Evolutionary conservation across 345 rosid genomes (phyloP), one percentile per base, ranked within the genome.

Genomic region (Salix viminalis): DNA sequence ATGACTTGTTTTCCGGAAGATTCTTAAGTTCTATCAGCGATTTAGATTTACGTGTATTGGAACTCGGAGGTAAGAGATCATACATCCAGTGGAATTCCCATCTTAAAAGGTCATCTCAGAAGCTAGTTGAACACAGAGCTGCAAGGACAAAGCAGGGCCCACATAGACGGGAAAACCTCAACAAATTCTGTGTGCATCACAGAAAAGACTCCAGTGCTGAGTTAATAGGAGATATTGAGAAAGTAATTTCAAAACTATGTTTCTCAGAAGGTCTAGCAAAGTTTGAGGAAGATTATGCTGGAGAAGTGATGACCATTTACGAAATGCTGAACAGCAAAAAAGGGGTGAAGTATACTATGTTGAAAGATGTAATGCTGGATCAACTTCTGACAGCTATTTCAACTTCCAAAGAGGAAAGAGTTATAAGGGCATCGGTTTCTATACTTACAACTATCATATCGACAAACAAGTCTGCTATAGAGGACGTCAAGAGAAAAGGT

Each of bases 401-500:
- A 21, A 83, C 85, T 58, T 92, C 99, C 39, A 79, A 88, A 81
- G 92, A 92, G 85, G 92, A 88, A 76, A 88, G 78, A 23, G 90
- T 87, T 4, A 74, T 91, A 76, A 89, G 88, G 69, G 92, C 92
- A 70, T 93, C 96, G 0, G 89, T 93, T 65, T 87, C 91, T 7
- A 88, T 90, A 41, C 89, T 95, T 50, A 82, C 93, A 73, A 84
- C 85, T 41, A 90, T 94, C 10, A 71, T 89, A 77, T 89, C 89
- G 70, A 82, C 81, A 16, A 90, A 89, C 56, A 77, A 76, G 72
- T 87, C 94, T 21, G 87, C 88, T 66, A 23, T 91, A 19, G 87
- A 88, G 4, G 94, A 93, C 64, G 81, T 95, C 73, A 95, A 90
- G 86, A 89, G 76, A 73, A 92, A 87, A 64, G 96, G 97, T 67